Evolutionary conservation across 129 eudicot species (phyloP).

Genomic region (Solidago caesia): DNA sequence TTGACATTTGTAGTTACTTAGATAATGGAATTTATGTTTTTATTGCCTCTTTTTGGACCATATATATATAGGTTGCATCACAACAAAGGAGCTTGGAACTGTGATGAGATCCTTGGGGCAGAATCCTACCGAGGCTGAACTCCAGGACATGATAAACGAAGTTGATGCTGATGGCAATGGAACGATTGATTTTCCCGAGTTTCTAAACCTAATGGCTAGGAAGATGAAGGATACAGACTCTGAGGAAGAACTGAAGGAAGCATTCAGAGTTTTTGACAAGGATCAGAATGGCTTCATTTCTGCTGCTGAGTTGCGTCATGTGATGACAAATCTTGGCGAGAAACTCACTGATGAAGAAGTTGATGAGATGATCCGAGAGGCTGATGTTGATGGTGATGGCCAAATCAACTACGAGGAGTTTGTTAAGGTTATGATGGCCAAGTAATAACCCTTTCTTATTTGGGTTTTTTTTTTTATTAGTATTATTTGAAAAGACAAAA

Average conservation of each 20-base stretch:
- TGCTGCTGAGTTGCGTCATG: slow-evolving; percentile 44
- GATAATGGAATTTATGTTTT: not conserved
- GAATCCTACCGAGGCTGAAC: slow-evolving; percentile 43
- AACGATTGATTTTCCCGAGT: slow-evolving; percentile 42
- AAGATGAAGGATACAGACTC: slow-evolving; percentile 45
- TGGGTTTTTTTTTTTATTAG: slow-evolving; percentile 10
- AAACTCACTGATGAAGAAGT: slow-evolving; percentile 46
- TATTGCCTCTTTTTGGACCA: not conserved
- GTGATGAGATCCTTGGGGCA: slow-evolving; percentile 45
- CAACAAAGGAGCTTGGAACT: slow-evolving; percentile 42
- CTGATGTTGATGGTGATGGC: slow-evolving; percentile 43
- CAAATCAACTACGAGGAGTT: slow-evolving; percentile 45
- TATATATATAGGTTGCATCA: slow-evolving; percentile 33
- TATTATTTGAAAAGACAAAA: slow-evolving; percentile 20
- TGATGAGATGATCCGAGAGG: slow-evolving; percentile 41
- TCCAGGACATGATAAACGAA: slow-evolving; percentile 44
- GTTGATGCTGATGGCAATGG: slow-evolving; percentile 45
- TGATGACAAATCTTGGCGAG: slow-evolving; percentile 44
- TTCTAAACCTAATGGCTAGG: slow-evolving; percentile 40
- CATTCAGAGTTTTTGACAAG: slow-evolving; percentile 41
- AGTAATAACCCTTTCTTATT: slow-evolving; percentile 26
- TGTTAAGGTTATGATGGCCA: slow-evolving; percentile 47
- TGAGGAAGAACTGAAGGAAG: slow-evolving; percentile 43
- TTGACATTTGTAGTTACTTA: not conserved
- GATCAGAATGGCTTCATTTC: slow-evolving; percentile 44